Percentiles rank a stretch among this genome's conserved stretches.
Evolutionary conservation across 164 flowering plant species (phyloP).

Genomic region (Stephania cephalantha): DNA sequence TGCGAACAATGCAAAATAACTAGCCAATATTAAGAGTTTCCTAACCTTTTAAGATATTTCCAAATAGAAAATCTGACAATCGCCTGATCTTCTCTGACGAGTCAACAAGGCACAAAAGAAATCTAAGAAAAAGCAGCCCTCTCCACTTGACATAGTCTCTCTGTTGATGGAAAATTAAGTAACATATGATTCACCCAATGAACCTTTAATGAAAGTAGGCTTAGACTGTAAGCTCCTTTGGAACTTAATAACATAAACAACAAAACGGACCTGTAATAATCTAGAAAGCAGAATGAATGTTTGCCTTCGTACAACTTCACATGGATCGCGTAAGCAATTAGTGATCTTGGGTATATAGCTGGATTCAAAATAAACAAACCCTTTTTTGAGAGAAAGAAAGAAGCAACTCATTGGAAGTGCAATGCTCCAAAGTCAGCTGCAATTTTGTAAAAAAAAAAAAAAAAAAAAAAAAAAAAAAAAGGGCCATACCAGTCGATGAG

Average conservation of each 20-base stretch:
- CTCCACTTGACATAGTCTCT: conserved; percentile 99
- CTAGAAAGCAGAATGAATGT: conserved; percentile 86
- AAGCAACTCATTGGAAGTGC: neutral
- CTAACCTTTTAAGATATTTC: conserved; percentile 81
- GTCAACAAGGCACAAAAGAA: conserved; percentile 86
- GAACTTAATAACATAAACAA: conserved; percentile 6
- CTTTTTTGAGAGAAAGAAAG: conserved; percentile 11
- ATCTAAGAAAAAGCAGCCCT: conserved; percentile 87
- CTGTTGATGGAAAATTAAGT: conserved; percentile 30
- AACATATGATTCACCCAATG: neutral
- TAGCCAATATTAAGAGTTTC: neutral
- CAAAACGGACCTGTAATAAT: conserved; percentile 64
- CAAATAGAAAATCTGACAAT: conserved; percentile 88
- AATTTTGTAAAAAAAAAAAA: neutral
- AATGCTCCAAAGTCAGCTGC: neutral
- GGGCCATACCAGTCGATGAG: conserved; percentile 82
- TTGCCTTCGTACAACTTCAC: conserved; percentile 95
- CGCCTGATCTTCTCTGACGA: conserved; percentile 86
- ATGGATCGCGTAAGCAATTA: conserved; percentile 83
- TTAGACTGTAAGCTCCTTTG: neutral
- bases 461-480: neutral
- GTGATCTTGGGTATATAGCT: conserved; percentile 92
- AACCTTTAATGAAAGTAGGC: neutral
- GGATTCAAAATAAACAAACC: conserved; percentile 16
- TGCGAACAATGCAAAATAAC: neutral